A percentile compares a stretch with the other conserved stretches of the same genome.
Conservation (phyloP, 768 basidiomycete species). For the Strobilomyces dryophilus region DNA sequence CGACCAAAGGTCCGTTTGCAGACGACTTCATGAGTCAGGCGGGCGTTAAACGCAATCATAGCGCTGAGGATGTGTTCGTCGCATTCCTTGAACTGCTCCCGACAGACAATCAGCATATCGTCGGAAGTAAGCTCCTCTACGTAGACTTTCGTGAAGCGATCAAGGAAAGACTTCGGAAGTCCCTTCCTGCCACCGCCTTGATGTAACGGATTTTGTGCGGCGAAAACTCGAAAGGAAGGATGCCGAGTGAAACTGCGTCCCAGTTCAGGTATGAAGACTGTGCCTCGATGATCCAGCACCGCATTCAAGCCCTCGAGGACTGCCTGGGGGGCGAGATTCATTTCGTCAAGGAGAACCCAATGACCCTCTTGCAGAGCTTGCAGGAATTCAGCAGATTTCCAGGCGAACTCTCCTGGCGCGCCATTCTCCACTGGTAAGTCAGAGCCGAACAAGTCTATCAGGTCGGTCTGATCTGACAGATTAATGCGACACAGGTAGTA, state of each 20-base stretch:
- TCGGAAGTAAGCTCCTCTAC: constrained; percentile 75
- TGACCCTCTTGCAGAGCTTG: constrained; percentile 90
- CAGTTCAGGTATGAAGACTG: constrained; percentile 92
- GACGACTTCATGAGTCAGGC: constrained; percentile 64
- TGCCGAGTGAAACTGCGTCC: constrained; percentile 85
- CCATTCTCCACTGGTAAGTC: constrained; percentile 95
- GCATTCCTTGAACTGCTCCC: constrained; percentile 62
- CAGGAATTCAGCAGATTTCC: constrained; percentile 97
- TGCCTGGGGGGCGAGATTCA: constrained; percentile 97
- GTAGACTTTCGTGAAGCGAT: constrained; percentile 98
- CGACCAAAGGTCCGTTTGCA: constrained; percentile 63
- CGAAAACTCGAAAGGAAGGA: constrained; percentile 94
- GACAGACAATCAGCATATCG: constrained; percentile 79
- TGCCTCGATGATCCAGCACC: constrained; percentile 90
- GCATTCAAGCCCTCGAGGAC: constrained; percentile 97
- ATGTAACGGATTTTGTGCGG: constrained; percentile 92
- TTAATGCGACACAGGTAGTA: constrained; percentile 89
- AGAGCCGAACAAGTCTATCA: constrained; percentile 93
- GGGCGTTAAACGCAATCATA: constrained; percentile 83
- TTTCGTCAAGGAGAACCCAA: constrained; percentile 98
- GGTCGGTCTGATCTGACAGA: constrained; percentile 95
- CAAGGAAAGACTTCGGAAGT: constrained; percentile 93
- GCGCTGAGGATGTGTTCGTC: constrained; percentile 49
- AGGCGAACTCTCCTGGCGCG: constrained; percentile 86
- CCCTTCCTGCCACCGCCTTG: constrained; percentile 98